Percentiles rank a stretch among this genome's conserved stretches.
phyloP scores from a whole-genome alignment of 371 early-diverging fungal genomes.

The Cokeromyces recurvatus region DNA sequence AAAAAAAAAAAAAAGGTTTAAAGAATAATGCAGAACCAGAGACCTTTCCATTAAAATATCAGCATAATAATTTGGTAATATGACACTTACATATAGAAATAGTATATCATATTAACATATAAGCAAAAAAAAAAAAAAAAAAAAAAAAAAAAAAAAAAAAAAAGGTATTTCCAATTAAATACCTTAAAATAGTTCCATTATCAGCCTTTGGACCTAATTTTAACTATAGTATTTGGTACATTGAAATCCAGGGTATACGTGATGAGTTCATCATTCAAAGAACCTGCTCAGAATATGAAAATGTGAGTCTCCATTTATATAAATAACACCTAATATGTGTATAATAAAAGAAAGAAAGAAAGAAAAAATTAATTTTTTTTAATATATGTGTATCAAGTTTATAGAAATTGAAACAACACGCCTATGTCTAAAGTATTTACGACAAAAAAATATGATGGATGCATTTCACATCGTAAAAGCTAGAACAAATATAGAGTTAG shows the following conservation, averaged over 20 bases:
- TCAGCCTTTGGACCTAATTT: constrained; percentile 91
- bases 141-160: no score
- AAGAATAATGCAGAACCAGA: constrained; percentile 90
- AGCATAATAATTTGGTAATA: constrained; percentile 50
- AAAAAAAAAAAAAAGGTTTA: no score
- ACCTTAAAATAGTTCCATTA: constrained; percentile 91
- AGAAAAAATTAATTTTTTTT: no score
- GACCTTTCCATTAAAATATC: constrained; percentile 75
- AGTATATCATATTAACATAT: no score
- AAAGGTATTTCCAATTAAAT: constrained; percentile 77
- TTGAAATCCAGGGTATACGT: constrained; percentile 78
- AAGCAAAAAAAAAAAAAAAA: no score
- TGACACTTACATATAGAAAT: no score
- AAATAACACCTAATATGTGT: no score
- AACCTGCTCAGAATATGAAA: constrained; percentile 57
- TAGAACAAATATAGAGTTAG: constrained; percentile 61
- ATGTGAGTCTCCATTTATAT: no score
- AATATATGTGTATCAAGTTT: constrained; percentile 41
- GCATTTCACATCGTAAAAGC: constrained; percentile 66
- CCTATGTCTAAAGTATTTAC: constrained; percentile 84
- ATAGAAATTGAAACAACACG: constrained; percentile 78
- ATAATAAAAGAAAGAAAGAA: no score
- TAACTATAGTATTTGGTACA: constrained; percentile 94
- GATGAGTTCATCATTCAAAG: constrained; percentile 63
- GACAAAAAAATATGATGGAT: constrained; percentile 73